Percentiles rank a stretch among this genome's conserved stretches.
Conservation (phyloP, 352 stramenopile species). For the Globisporangium nodosum region DNA sequence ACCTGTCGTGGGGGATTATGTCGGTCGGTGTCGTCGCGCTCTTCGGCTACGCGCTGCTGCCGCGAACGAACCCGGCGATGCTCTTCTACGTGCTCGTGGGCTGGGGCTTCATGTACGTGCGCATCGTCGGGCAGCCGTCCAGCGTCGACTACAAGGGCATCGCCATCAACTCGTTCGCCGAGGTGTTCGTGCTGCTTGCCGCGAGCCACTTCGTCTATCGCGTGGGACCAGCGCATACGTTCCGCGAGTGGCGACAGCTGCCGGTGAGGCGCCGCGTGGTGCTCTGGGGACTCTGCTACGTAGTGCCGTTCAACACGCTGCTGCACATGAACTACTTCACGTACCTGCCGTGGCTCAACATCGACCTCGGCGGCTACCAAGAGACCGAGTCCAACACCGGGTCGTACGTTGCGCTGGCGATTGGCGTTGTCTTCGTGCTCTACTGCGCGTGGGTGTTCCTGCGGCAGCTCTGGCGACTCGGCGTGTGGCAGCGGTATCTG, state of each 20-base stretch:
- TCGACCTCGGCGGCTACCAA: constrained; percentile 65
- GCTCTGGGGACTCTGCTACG: constrained; percentile 58
- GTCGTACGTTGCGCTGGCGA: constrained; percentile 57
- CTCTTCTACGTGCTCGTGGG: constrained; percentile 51
- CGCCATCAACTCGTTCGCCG: constrained; percentile 39
- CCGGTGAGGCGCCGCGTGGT: constrained; percentile 27
- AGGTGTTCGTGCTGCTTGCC: constrained; percentile 63
- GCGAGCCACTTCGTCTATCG: constrained; percentile 36
- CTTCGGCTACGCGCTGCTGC: constrained; percentile 49
- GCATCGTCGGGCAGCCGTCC: constrained; percentile 49
- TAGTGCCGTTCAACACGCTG: constrained; percentile 62
- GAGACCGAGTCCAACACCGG: constrained; percentile 28
- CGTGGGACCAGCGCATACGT: constrained; percentile 36
- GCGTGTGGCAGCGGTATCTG: constrained; percentile 29
- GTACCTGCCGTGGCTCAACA: constrained; percentile 70
- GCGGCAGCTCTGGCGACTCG: constrained; percentile 36
- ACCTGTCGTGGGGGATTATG: constrained; percentile 75
- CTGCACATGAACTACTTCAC: constrained; percentile 74
- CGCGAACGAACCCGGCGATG: constrained; percentile 24
- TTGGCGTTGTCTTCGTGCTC: constrained; percentile 26
- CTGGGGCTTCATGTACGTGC: constrained; percentile 76
- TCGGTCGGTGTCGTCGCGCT: constrained; percentile 24
- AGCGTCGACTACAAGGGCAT: constrained; percentile 57
- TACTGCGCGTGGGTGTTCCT: constrained; percentile 32
- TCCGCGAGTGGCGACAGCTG: constrained; percentile 33